Percentiles rank a stretch among this genome's conserved stretches.
phyloP scores from a whole-genome alignment of 352 stramenopile genomes.

The Phytophthora uliginosa region DNA sequence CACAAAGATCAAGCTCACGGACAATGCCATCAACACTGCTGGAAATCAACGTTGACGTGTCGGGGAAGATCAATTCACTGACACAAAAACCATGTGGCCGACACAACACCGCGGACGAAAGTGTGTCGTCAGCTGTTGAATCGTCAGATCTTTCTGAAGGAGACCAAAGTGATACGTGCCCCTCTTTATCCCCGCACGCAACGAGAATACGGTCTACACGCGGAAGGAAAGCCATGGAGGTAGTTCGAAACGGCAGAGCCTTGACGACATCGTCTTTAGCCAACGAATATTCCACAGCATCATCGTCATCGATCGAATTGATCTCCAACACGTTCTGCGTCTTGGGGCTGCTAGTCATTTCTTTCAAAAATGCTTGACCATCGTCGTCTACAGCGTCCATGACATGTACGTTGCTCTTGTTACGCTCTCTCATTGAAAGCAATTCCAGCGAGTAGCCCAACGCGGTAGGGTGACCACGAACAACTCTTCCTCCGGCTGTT shows the following conservation, averaged over 20 bases:
- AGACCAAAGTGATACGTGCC: slow-evolving; percentile 52
- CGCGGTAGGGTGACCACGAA: background rate
- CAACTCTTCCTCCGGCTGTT: slow-evolving; percentile 24
- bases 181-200: slow-evolving; percentile 71
- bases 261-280: slow-evolving; percentile 61
- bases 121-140: background rate
- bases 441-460: slow-evolving; percentile 13
- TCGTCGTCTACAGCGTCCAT: slow-evolving; percentile 25
- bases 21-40: slow-evolving; percentile 70
- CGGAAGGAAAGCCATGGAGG: slow-evolving; percentile 76
- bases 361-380: slow-evolving; percentile 37
- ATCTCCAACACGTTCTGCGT: slow-evolving; percentile 33
- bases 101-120: slow-evolving; percentile 38
- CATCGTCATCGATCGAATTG: background rate
- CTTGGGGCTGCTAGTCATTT: slow-evolving; percentile 16
- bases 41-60: slow-evolving; percentile 67
- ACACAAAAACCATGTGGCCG: slow-evolving; percentile 59
- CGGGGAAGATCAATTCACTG: slow-evolving; percentile 65
- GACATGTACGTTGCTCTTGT: background rate
- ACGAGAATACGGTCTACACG: slow-evolving; percentile 64
- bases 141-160: slow-evolving; percentile 3
- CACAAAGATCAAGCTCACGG: slow-evolving; percentile 63
- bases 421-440: slow-evolving; percentile 1
- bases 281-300: slow-evolving; percentile 56
- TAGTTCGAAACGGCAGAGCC: slow-evolving; percentile 58